phyloP scores from a whole-genome alignment of 2,329 filamentous ascomycete species.

The Coniella lustricola region DNA sequence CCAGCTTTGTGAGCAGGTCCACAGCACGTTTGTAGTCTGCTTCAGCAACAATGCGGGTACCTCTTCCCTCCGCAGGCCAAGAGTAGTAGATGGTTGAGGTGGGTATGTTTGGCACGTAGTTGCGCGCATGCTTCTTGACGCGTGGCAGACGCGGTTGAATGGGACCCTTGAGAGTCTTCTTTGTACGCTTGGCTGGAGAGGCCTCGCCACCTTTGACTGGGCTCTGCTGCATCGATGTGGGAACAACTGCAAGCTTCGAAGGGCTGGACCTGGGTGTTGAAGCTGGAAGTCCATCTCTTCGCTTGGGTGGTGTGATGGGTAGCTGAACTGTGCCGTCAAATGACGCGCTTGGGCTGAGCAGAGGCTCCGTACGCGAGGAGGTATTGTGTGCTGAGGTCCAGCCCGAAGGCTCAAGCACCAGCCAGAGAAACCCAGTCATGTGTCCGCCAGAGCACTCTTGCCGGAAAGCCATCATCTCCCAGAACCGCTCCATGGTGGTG shows the following conservation, averaged over 20 bases:
- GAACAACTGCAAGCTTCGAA: constrained; percentile 20
- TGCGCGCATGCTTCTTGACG: constrained; percentile 52
- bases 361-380: constrained; percentile 10
- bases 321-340: constrained; percentile 19
- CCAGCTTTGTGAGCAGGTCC: constrained; percentile 64
- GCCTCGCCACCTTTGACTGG: constrained; percentile 13
- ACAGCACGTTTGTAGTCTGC: constrained; percentile 59
- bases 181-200: constrained; percentile 33
- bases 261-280: constrained; percentile 22
- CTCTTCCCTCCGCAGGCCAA: constrained; percentile 58
- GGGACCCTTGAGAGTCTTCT: constrained; percentile 46
- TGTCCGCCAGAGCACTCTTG: constrained; percentile 93
- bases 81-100: constrained; percentile 54
- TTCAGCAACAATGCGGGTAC: constrained; percentile 56
- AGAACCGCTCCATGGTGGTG: constrained; percentile 81
- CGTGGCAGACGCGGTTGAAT: constrained; percentile 59
- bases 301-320: constrained; percentile 28
- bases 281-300: constrained; percentile 15
- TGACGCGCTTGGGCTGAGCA: constrained; percentile 25
- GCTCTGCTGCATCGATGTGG: constrained; percentile 21
- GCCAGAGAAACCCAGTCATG: constrained; percentile 90
- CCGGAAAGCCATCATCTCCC: constrained; percentile 96
- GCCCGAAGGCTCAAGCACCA: constrained; percentile 62
- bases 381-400: constrained; percentile 11
- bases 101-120: constrained; percentile 42